These are phyloP conservation scores for Solanum medicagineum DNA, from an alignment of 257 asterid species.

Conservation along the genomic window DNA sequence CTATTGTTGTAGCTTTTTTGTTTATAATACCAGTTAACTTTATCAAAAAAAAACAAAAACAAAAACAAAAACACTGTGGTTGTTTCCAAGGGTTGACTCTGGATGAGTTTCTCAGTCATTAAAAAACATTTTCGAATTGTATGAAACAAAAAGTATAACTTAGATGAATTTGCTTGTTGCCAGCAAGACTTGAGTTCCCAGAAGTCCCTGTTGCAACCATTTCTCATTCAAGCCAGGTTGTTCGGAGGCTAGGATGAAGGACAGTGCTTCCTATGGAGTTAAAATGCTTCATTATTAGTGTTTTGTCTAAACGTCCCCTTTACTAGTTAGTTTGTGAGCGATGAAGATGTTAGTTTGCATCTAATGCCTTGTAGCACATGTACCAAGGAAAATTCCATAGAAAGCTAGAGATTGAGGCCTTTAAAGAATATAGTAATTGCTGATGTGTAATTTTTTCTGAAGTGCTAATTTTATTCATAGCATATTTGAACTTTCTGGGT, in stretches of 20 bases:
- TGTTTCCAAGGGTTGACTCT: background rate
- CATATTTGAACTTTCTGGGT: background rate
- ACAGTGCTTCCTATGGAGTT: background rate
- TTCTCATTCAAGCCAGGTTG: background rate
- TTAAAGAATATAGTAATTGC: background rate
- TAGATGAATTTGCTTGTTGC: background rate
- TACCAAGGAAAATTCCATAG: background rate
- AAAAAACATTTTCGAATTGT: background rate
- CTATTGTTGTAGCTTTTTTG: no score
- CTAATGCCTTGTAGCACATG: background rate
- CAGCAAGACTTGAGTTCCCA: background rate
- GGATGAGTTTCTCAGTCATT: background rate
- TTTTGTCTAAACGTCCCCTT: background rate
- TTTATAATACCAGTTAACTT: no score
- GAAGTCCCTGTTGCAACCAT: background rate
- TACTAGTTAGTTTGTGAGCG: background rate
- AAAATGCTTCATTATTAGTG: background rate
- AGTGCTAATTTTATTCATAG: background rate
- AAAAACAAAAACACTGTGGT: no score
- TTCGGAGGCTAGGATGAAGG: background rate
- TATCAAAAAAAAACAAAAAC: no score
- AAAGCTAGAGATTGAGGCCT: background rate
- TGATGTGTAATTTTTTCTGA: background rate
- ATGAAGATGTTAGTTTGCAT: background rate
- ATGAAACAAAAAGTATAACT: background rate